phyloP scores from a whole-genome alignment of 1,284 basidiomycete species.

The Rugosomyces carneus region DNA sequence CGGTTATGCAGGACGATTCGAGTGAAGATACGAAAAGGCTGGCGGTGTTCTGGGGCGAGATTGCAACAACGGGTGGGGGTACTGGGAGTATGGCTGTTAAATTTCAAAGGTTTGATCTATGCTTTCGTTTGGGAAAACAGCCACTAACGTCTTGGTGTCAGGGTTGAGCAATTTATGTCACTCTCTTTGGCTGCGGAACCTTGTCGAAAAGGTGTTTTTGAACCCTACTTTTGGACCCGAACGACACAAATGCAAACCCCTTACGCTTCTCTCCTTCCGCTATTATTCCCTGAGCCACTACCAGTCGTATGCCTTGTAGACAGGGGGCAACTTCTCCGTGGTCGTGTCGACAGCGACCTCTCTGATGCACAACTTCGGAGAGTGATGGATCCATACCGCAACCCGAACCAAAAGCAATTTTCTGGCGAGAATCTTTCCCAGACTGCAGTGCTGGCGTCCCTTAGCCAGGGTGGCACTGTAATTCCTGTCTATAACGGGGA shows the following conservation, averaged over 20 bases:
- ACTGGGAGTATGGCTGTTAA: constrained; percentile 43
- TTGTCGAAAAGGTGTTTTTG: constrained; percentile 61
- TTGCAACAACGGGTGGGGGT: constrained; percentile 38
- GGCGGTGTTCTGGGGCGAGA: constrained; percentile 47
- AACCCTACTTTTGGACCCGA: constrained; percentile 67
- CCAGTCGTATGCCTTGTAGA: constrained; percentile 65
- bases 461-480: constrained; percentile 58
- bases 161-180: constrained; percentile 74
- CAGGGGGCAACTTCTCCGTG: constrained; percentile 52
- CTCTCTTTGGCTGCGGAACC: constrained; percentile 72
- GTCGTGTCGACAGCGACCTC: constrained; percentile 59
- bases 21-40: constrained; percentile 46
- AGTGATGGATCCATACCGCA: constrained; percentile 32
- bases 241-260: constrained; percentile 32
- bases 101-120: constrained; percentile 51
- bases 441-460: constrained; percentile 31
- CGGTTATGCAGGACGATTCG: constrained; percentile 30
- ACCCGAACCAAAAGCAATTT: constrained; percentile 25
- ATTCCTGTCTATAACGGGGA: constrained; percentile 72
- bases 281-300: constrained; percentile 69
- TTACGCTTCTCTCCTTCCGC: constrained; percentile 53
- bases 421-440: constrained; percentile 24
- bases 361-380: constrained; percentile 52
- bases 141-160: constrained; percentile 22
- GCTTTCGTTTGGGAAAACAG: constrained; percentile 8